A percentile compares a stretch with the other conserved stretches of the same genome.
Evolutionary conservation across 495 filamentous ascomycete genomes (phyloP).

Genomic region (Xylaria grammica): DNA sequence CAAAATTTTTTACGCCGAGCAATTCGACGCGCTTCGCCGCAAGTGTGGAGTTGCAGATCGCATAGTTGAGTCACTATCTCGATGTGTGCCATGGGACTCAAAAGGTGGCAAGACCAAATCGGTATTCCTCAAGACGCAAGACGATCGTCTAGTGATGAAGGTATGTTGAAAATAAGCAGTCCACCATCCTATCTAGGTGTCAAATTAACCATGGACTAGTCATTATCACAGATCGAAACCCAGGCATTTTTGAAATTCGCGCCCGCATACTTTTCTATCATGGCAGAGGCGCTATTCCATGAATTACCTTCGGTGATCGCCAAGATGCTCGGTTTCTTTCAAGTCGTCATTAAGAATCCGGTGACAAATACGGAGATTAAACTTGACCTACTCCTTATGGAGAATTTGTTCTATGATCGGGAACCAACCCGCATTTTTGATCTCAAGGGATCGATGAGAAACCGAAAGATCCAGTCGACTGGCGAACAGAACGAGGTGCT

Average conservation of each 20-base stretch:
- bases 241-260: constrained; percentile 93
- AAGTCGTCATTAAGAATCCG: constrained; percentile 94
- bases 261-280: constrained; percentile 95
- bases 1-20: constrained; percentile 97
- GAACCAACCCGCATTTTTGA: constrained; percentile 93
- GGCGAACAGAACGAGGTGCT: constrained; percentile 96
- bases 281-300: constrained; percentile 94
- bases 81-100: constrained; percentile 97
- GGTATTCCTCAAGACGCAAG: constrained; percentile 95
- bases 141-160: constrained; percentile 92
- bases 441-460: constrained; percentile 97
- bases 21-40: constrained; percentile 91
- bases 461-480: constrained; percentile 92
- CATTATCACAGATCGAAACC: constrained; percentile 86
- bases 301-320: constrained; percentile 96
- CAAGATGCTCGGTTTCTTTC: constrained; percentile 99
- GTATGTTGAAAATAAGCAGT: constrained; percentile 19
- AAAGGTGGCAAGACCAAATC: constrained; percentile 98
- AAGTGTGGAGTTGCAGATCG: constrained; percentile 93
- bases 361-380: constrained; percentile 92
- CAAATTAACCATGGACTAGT: constrained; percentile 45
- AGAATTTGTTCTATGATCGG: constrained; percentile 98
- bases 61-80: constrained; percentile 91
- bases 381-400: constrained; percentile 93
- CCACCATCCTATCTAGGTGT: background rate